These are phyloP conservation scores for Leishmania gerbilli DNA, from an alignment of 208 protist species.

Conservation along the genomic window DNA sequence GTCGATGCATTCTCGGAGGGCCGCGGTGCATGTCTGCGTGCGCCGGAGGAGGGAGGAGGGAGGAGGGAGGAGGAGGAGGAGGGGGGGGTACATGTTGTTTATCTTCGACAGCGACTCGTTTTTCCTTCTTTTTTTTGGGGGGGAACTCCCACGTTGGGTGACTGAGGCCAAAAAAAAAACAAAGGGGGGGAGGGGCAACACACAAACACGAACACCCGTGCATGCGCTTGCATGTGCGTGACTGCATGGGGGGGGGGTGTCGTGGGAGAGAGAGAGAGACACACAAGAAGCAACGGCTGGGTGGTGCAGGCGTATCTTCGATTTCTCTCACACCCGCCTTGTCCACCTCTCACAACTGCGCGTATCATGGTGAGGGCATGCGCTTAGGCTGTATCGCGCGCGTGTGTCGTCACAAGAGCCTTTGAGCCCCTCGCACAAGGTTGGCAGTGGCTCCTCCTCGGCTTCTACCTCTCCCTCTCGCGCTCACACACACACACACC, in stretches of 20 bases:
- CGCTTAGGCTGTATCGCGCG: background rate
- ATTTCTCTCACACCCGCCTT: background rate
- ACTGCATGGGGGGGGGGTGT: conserved; percentile 9
- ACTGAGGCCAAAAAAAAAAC: no score
- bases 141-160: no score
- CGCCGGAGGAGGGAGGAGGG: no score
- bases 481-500: background rate
- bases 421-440: background rate
- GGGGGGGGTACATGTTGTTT: no score
- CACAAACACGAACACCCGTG: background rate
- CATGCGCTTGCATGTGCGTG: conserved; percentile 13
- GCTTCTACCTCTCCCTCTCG: background rate
- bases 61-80: no score
- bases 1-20: no score
- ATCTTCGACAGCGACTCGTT: no score
- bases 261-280: background rate
- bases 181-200: no score
- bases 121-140: no score
- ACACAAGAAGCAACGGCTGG: background rate
- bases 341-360: background rate
- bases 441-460: background rate
- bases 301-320: background rate
- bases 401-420: background rate
- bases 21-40: no score
- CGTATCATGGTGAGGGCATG: background rate